Evolutionary conservation across 2,329 filamentous ascomycete genomes (phyloP).

Genomic region (Rutstroemia sp.): DNA sequence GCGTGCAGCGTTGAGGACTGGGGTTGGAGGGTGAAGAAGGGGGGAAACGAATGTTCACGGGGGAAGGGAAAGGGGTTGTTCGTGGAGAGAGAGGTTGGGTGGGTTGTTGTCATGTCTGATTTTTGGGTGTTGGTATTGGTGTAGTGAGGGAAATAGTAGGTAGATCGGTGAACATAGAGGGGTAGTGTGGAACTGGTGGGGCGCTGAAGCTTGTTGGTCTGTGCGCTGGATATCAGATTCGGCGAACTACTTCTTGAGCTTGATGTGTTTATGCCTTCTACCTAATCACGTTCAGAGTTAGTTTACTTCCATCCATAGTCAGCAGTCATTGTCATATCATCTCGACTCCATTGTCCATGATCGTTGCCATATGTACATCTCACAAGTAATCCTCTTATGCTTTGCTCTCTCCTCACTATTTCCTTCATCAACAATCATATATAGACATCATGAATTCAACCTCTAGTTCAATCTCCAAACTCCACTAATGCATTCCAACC

Average conservation of each 20-base stretch:
- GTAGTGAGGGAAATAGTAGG: background rate
- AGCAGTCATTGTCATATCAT: too few relatives aligned
- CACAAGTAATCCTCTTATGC: background rate
- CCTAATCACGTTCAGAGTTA: too few relatives aligned
- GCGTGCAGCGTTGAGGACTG: slow-evolving; percentile 66
- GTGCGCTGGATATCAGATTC: too few relatives aligned
- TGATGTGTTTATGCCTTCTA: too few relatives aligned
- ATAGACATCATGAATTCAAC: too few relatives aligned
- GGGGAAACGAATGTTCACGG: slow-evolving; percentile 66
- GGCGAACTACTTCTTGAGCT: too few relatives aligned
- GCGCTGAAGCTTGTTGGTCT: too few relatives aligned
- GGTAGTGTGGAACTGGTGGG: too few relatives aligned
- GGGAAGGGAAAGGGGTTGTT: slow-evolving; percentile 44
- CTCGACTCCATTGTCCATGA: background rate
- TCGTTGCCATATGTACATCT: background rate
- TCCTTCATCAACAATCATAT: background rate
- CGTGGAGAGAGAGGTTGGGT: too few relatives aligned
- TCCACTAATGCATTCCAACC: background rate
- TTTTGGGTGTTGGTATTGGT: background rate
- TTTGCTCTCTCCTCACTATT: background rate
- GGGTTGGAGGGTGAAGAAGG: slow-evolving; percentile 78
- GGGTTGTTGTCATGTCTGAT: too few relatives aligned
- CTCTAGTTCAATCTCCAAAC: background rate
- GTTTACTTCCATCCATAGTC: too few relatives aligned
- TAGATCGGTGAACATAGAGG: background rate